Conservation (phyloP, 2,329 filamentous ascomycete species). For the Pseudocercospora macadamiae region DNA sequence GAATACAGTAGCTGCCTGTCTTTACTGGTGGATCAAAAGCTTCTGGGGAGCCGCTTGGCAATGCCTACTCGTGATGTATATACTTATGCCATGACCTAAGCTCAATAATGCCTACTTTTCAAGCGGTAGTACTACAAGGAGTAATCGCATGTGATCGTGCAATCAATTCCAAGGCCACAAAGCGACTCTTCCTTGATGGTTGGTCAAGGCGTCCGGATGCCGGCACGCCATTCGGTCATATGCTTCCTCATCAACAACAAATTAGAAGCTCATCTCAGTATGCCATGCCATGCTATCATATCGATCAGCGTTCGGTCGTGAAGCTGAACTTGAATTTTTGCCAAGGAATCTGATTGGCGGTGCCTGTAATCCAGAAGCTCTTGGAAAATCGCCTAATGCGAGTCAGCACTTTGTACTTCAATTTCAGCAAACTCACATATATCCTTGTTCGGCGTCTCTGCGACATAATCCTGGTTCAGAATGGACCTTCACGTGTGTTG, state of each 20-base stretch:
- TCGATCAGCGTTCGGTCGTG: not conserved
- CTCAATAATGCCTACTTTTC: not conserved
- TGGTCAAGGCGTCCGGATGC: no score
- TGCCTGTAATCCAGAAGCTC: not conserved
- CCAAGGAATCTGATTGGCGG: not conserved
- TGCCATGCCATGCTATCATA: not conserved
- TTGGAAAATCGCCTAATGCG: not conserved
- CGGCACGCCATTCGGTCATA: no score
- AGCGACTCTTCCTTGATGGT: no score
- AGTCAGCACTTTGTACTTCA: no score
- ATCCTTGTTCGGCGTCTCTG: not conserved
- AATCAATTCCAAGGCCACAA: no score
- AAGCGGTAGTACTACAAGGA: no score
- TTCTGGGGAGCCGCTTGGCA: not conserved
- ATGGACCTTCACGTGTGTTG: not conserved
- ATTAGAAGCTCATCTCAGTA: not conserved
- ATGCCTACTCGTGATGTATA: not conserved
- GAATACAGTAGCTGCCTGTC: no score
- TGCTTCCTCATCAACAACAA: no score
- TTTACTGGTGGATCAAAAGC: no score
- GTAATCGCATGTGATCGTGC: no score
- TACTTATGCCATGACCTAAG: not conserved
- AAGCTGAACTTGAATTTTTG: not conserved
- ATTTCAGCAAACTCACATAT: not conserved
- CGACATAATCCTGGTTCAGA: not conserved